Evolutionary conservation across 352 stramenopile species (phyloP).

Genomic region (Pythium aristosporum): DNA sequence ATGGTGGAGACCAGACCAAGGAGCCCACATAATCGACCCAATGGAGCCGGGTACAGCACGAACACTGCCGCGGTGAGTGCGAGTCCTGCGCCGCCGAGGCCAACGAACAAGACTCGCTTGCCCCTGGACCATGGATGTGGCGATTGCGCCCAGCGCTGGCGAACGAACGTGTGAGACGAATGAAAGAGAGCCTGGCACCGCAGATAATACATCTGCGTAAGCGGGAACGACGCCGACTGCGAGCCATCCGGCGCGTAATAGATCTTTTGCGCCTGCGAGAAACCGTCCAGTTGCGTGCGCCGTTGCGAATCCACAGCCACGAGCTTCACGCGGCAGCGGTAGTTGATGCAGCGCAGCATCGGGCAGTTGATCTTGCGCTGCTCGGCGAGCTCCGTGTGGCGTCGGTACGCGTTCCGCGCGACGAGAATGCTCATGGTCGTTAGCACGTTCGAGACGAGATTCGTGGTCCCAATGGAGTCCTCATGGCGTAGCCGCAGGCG

Average conservation of each 20-base stretch:
- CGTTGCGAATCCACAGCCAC: background rate
- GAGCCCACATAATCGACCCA: background rate
- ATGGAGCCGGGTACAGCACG: slow-evolving; percentile 1
- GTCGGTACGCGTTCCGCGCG: slow-evolving; percentile 14
- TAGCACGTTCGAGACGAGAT: slow-evolving; percentile 24
- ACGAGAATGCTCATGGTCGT: slow-evolving; percentile 20
- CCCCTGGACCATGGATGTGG: background rate
- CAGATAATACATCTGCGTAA: slow-evolving; percentile 9
- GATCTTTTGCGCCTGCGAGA: background rate
- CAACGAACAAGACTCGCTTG: background rate
- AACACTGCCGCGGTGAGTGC: slow-evolving; percentile 3
- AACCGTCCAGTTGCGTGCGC: background rate
- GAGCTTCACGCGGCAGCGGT: slow-evolving; percentile 23
- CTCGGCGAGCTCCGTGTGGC: slow-evolving; percentile 7
- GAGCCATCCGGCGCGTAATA: background rate
- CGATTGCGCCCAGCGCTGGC: background rate
- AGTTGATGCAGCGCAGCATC: slow-evolving; percentile 31
- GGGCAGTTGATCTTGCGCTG: slow-evolving; percentile 18
- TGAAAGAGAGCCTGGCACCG: background rate
- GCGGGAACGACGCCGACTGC: background rate
- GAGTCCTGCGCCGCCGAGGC: background rate
- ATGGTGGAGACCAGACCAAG: slow-evolving; percentile 12
- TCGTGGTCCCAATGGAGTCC: slow-evolving; percentile 3
- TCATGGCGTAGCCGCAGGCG: background rate
- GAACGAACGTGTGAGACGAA: slow-evolving; percentile 11